Evolutionary conservation across 1,284 basidiomycete genomes (phyloP), one percentile per base, ranked within the genome.

Genomic region (Trichosporon asahii): DNA sequence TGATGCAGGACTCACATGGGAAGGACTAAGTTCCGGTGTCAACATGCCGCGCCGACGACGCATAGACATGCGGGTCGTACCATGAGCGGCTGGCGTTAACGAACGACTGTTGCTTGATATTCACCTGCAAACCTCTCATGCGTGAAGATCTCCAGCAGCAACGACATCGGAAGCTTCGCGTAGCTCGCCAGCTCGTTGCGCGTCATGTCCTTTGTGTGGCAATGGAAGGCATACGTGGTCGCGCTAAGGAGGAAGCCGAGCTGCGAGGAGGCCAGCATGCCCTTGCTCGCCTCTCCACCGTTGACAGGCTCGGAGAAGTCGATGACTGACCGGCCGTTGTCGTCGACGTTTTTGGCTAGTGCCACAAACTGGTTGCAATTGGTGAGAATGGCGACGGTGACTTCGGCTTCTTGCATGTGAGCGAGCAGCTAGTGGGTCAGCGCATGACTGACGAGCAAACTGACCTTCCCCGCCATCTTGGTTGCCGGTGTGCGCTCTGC

Each of bases 341-440:
- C 37, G 9, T 14, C 21, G 3, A 3, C 8, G 65, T 23, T 29
- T 12, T 57, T 55, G 21, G 25, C 18, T 29, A 72, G 18, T 2
- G 44, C 44, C 55, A 70, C 55, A 29, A 72, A 72, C 15, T 60
- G 64, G 31, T 66, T 68, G 53, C 71, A 72, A 65, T 72, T 72
- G 64, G 71, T 67, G 27, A 72, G 12, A 33, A 72, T 27, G 0
- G 64, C 66, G 4, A 69, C 21, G 1, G 33, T 14, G 8, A 65
- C 46, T 23, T 57, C 35, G 15, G 8, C 27, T 7, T 29, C 35
- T 8, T 46, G 23, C 71, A 72, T 65, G n/a, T 60, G 23, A 3
- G 18, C 37, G 6, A 65, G 12, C 6, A 66, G 12, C 68, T 65
- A 31, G 35, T 18, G 4, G 3, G 49, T 68, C 15, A 68, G 49